Base-by-base conservation (phyloP, 805 yeast species). In the Starmerella floris region DNA sequence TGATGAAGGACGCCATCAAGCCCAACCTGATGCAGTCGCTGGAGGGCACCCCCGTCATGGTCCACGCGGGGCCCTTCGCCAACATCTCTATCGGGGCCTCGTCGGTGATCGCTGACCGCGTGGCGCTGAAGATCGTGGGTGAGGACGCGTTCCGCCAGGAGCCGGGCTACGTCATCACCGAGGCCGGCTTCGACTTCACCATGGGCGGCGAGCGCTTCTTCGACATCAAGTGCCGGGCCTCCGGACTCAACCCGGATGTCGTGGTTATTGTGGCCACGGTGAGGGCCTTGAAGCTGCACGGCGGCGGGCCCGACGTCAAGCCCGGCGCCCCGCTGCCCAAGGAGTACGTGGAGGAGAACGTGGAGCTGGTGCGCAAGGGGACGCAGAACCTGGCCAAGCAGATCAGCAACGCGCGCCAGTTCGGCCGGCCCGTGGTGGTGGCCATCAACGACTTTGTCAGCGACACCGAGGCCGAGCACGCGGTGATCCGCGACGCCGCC, bases 1-100 rank as follows among this genome's bases (percentile, higher is more conserved):
- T 88, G 54, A 70, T 88, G 71, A 87, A 84, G 66, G 96, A 88
- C 61, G 95, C 97, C 21, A 77, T 88, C 59, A 87, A 87, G 66
- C 97, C 97, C 53, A 88, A 83, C 62, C 64, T 88, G 62, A 88
- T 88, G 97, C 97, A 88, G 66, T 82, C 95, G 43, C 73, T 88
- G 50, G 96, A 88, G 64, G 97, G 97, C 47, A 85, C 96, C 4
- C 97, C 97, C 10, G 97, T 88, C 19, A 77, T 88, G 57, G 95
- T 88, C n/a, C 97, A 88, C 60, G 96, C 97, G 28, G 97, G 97
- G 52, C 97, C 97, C 27, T 88, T 88, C 62, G 97, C 97, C 51
- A 88, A 88, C 66, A 88, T 88, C 51, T 83, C 95, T 28, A 88
- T 88, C 59, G 97, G 97, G 56, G 95, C 96, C 10, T 81, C 88